Evolutionary conservation across 495 filamentous ascomycete species (phyloP).

Genomic region (Aspergillus steynii): DNA sequence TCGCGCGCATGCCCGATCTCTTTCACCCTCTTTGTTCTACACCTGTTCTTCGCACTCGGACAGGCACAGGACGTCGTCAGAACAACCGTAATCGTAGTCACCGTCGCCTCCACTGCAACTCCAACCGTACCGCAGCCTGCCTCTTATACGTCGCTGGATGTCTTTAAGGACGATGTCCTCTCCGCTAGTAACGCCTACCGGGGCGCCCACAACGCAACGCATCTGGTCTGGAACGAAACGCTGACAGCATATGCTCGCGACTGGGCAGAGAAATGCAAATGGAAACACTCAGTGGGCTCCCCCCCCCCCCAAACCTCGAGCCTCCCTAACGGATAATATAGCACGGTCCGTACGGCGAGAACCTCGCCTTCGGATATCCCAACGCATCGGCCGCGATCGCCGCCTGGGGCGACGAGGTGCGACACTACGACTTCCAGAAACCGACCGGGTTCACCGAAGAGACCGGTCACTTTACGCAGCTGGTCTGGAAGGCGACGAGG

Average conservation of each 20-base stretch:
- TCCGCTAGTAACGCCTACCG: constrained; percentile 71
- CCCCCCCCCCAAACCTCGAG: background rate
- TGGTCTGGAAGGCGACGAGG: constrained; percentile 75
- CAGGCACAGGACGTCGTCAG: constrained; percentile 18
- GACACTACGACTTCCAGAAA: constrained; percentile 56
- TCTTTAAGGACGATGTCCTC: constrained; percentile 61
- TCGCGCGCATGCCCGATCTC: background rate
- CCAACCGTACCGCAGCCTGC: constrained; percentile 32
- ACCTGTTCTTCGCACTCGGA: constrained; percentile 7
- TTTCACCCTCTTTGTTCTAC: constrained; percentile 7
- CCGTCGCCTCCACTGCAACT: constrained; percentile 11
- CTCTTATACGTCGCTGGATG: constrained; percentile 48
- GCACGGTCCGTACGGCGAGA: constrained; percentile 73
- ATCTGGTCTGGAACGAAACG: constrained; percentile 66
- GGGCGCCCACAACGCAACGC: constrained; percentile 58
- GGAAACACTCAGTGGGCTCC: constrained; percentile 59
- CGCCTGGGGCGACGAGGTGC: constrained; percentile 67
- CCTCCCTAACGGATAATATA: constrained; percentile 18
- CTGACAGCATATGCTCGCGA: constrained; percentile 55
- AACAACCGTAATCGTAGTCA: constrained; percentile 23
- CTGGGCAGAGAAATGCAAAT: constrained; percentile 56
- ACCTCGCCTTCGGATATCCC: constrained; percentile 68
- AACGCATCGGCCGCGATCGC: constrained; percentile 60
- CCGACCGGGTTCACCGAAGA: constrained; percentile 57
- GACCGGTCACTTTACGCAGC: constrained; percentile 85